Percentiles rank a stretch among this genome's conserved stretches.
These are phyloP conservation scores for Botrytis cinerea DNA, from an alignment of 2,329 filamentous ascomycete species.

Conservation along the genomic window DNA sequence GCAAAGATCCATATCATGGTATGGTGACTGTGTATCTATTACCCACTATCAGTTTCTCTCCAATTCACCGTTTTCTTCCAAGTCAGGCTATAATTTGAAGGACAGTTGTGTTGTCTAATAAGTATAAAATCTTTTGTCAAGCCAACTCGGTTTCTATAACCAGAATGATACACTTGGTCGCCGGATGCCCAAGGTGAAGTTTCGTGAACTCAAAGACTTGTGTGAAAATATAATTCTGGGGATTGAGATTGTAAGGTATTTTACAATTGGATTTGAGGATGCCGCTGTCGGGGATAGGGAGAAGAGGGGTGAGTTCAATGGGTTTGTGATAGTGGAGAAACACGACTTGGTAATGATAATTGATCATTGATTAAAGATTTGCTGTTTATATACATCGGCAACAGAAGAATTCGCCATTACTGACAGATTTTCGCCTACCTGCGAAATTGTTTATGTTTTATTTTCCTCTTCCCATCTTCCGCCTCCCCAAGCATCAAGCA, in stretches of 20 bases:
- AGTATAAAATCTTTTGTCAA: background rate
- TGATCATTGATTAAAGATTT: background rate
- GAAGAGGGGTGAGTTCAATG: background rate
- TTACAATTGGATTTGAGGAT: background rate
- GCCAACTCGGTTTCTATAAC: fast-evolving
- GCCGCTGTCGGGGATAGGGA: background rate
- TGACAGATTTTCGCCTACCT: background rate
- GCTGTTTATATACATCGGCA: background rate
- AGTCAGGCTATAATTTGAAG: background rate
- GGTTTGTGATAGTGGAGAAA: background rate
- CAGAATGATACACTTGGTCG: background rate
- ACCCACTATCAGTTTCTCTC: background rate
- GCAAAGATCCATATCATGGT: background rate
- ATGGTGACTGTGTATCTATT: background rate
- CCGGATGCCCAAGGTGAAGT: background rate
- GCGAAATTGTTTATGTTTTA: background rate
- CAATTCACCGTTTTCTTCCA: background rate
- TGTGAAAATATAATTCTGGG: fast-evolving
- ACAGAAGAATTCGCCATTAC: background rate
- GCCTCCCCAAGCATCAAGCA: background rate
- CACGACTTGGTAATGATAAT: fast-evolving
- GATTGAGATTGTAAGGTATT: fast-evolving
- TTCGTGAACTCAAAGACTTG: background rate
- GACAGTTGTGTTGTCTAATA: fast-evolving
- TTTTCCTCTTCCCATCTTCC: background rate